A percentile compares a stretch with the other conserved stretches of the same genome.
These are phyloP conservation scores for Articulospora tetracladia DNA, from an alignment of 495 filamentous ascomycete genomes.

Conservation along the genomic window DNA sequence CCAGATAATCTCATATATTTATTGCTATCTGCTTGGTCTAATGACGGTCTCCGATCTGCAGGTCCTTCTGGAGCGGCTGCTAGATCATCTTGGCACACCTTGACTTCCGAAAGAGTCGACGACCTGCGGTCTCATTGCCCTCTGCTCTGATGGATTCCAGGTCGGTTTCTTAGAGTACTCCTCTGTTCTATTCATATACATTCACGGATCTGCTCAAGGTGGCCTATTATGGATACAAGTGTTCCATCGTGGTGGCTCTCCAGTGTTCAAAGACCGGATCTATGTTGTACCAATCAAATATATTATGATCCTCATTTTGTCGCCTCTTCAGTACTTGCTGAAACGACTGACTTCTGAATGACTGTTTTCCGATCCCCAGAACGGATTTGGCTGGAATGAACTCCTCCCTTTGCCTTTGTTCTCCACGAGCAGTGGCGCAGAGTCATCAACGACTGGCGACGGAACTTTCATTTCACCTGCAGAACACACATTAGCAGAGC, in stretches of 20 bases:
- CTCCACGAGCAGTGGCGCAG: constrained; percentile 16
- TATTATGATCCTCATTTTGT: background rate
- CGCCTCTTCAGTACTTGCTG: background rate
- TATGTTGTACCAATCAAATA: background rate
- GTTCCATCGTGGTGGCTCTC: too few species aligned
- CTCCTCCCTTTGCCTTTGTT: background rate
- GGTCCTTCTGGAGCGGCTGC: too few species aligned
- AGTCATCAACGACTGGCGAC: constrained; percentile 30
- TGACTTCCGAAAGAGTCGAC: too few species aligned
- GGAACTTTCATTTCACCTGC: constrained; percentile 39
- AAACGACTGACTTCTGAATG: background rate
- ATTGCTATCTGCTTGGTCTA: too few species aligned
- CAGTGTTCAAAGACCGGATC: background rate
- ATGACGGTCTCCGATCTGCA: too few species aligned
- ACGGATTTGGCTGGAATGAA: constrained; percentile 36
- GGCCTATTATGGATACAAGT: too few species aligned
- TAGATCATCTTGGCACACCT: too few species aligned
- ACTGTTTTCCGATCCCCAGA: constrained; percentile 19
- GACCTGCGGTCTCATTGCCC: too few species aligned
- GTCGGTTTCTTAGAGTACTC: too few species aligned
- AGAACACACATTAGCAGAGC: background rate
- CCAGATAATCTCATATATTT: too few species aligned
- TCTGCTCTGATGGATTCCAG: too few species aligned
- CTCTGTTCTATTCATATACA: too few species aligned
- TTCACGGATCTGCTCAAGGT: background rate